Evolutionary conservation across 2,329 filamentous ascomycete species (phyloP), one percentile per base, ranked within the genome.

Genomic region (Claviceps purpurea): DNA sequence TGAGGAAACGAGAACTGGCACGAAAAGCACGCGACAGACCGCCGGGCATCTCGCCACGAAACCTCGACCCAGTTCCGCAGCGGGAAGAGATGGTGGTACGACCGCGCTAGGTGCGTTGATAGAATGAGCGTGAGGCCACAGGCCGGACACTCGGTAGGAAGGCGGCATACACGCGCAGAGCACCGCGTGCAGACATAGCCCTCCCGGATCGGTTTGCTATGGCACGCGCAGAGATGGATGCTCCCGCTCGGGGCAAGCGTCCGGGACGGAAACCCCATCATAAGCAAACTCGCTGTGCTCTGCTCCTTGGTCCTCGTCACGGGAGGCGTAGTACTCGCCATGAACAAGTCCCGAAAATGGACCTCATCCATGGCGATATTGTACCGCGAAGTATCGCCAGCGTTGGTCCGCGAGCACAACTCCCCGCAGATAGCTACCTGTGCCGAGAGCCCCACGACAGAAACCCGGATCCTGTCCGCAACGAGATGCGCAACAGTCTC

Each of bases 181-280:
- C 93, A 98, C 53, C 93, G 79, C 14, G 89, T 93, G 72, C 93
- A 98, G 10, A 85, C 75, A 68, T 97, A 98, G 1, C 93, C 93
- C 52, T 93, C 89, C 49, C 86, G 76, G 20, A 79, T 84, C 16
- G 91, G 82, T 56, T 82, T 82, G 58, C 87, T 89, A 68, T 97
- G 91, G 64, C 93, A 98, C 5, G 90, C 89, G 66, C 93, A 98
- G 56, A 93, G 81, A 54, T 85, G 89, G 50, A 77, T 71, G 5
- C 82, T 77, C 24, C 74, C 74, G 39, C 72, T 73, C 2, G 81
- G 75, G 50, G 88, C 87, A 14, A 93, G 80, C 2, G 85, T 86
- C 40, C 90, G 80, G 5, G 88, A 94, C 0, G 93, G 93, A 62
- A 98, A 98, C 4, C 93, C 93, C 91, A 98, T 98, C 87, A 95